Base-by-base conservation (phyloP, 2,329 filamentous ascomycete genomes). In the Xylariaceae sp. region DNA sequence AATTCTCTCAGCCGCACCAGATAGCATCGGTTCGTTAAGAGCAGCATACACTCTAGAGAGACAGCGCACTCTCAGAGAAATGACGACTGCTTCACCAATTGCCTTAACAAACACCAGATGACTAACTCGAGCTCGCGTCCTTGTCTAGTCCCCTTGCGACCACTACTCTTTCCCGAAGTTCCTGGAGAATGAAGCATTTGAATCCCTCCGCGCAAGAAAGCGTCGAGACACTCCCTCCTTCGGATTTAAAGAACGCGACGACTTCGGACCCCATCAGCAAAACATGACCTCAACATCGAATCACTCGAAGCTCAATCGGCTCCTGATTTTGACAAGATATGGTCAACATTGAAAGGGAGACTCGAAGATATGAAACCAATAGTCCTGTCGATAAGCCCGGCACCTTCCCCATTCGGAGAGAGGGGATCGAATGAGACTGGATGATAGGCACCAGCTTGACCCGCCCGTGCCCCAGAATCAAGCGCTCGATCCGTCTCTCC, bases 261-360 rank as follows among this genome's bases (percentile, higher is more conserved):
- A 24, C 21, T 24, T 24, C 21, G 21, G 21, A 7, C 21, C 21
- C 6, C 21, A 24, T 6, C 21, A n/a, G n/a, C n/a, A n/a, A n/a
- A n/a, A n/a, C n/a, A n/a, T n/a, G n/a, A n/a, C 80, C 79, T 84
- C 67, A 74, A 80, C 80, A n/a, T 1, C 58, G 63, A 56, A 82
- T 64, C 0, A 52, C 51, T 0, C 50, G 52, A 0, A 78, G 72
- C 33, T 83, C 69, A 5, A 78, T 45, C 11, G 2, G 74, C 64
- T 9, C 60, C 41, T 0, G 65, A 69, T 2, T 69, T 64, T 0
- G 78, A 81, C 46, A 73, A 71, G 12, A 86, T 63, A 9, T 73
- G 68, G 12, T 80, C 75, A 15, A 81, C 67, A 3, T 86, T 0
- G 73, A 56, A 31, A 78, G 67, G 0, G 66, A 64, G 43, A 83